Base-by-base conservation (phyloP, 176 grass and related monocot species). In the Eleusine coracana region DNA sequence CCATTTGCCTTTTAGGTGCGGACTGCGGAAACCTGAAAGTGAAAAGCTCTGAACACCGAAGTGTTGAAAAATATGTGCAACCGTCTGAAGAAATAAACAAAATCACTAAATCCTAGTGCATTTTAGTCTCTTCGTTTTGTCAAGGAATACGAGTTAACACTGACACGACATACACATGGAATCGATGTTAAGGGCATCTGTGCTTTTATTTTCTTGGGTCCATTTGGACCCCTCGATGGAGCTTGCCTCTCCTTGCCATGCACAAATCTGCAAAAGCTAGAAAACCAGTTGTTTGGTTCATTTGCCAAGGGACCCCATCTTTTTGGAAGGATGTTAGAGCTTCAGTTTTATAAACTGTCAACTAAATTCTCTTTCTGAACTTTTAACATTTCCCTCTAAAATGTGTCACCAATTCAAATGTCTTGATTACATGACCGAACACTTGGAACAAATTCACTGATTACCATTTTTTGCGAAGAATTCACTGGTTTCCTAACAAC, bases 341-440 rank as follows among this genome's bases (percentile, higher is more conserved):
- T 87, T 70, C n/a, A 27, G 3, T 51, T 3, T 20, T 27, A 51
- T 61, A 55, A 38, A 5, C 66, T 65, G 29, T 29, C 38, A 25
- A 54, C 55, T 3, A 41, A 10, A 27, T 63, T 21, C 76, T 58
- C 25, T 38, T 5, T 63, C 80, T 66, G 34, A 73, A 88, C 17
- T 83, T 83, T 56, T 34, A 82, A 36, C 27, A 27, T 10, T 17
- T 2, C 21, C 28, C 5, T 6, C 21, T 49, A 4, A 39, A 73
- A 13, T 21, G 21, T 8, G 36, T 11, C 4, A 13, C 34, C 16
- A 56, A 3, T 16, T 10, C 1, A n/a, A 52, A 41, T 21, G n/a
- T 69, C 13, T 10, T 42, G 42, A 71, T 77, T 61, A n/a, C 34
- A 6, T 58, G 15, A 68, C 17, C 7, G n/a, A 54, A 63, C 41